These are phyloP conservation scores for Claviceps pazoutovae DNA, from an alignment of 2,329 filamentous ascomycete genomes.

Conservation along the genomic window DNA sequence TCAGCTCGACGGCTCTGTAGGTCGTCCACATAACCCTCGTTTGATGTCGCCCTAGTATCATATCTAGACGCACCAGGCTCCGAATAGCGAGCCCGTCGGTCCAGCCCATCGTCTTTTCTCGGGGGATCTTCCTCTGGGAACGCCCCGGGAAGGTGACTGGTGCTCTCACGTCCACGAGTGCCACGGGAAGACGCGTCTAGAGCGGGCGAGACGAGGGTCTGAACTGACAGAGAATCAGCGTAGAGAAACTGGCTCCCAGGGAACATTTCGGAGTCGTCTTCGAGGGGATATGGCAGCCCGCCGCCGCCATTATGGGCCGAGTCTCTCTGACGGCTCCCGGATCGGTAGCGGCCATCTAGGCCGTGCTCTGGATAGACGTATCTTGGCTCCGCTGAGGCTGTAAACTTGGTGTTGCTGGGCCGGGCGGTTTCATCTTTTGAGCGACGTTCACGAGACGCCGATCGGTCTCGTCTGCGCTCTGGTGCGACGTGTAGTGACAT, in stretches of 20 bases:
- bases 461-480: conserved; percentile 29
- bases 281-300: conserved; percentile 25
- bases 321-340: conserved; percentile 18
- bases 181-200: conserved; percentile 22
- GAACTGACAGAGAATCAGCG: conserved; percentile 20
- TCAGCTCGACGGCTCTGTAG: background rate
- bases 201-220: conserved; percentile 22
- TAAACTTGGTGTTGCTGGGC: conserved; percentile 16
- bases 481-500: conserved; percentile 41
- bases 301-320: conserved; percentile 17
- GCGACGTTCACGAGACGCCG: conserved; percentile 26
- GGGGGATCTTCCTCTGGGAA: conserved; percentile 19
- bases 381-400: conserved; percentile 29
- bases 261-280: conserved; percentile 23
- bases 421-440: conserved; percentile 17
- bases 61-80: conserved; percentile 12
- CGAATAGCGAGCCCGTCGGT: conserved; percentile 13
- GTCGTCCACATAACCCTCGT: conserved; percentile 1
- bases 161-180: conserved; percentile 15
- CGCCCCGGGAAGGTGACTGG: conserved; percentile 16
- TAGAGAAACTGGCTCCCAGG: conserved; percentile 23
- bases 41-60: conserved; percentile 6
- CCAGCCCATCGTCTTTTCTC: conserved; percentile 9
- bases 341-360: conserved; percentile 23
- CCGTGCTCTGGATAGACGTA: conserved; percentile 29